Percentiles rank a stretch among this genome's conserved stretches.
Conservation (phyloP, 768 basidiomycete genomes). For the Calvatia gigantea region DNA sequence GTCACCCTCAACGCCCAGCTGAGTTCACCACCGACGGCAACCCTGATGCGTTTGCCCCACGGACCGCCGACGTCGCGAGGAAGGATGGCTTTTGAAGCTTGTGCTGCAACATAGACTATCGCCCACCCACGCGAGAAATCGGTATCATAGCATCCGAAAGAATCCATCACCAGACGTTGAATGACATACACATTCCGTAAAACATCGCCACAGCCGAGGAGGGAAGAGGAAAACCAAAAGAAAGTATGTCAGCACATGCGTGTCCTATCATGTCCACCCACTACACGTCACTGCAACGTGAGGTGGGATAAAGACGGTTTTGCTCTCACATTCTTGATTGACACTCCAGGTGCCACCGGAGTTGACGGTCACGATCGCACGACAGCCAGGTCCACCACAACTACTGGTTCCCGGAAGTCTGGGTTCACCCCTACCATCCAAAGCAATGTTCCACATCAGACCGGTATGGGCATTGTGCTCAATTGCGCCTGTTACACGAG, state of each 20-base stretch:
- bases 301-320: background rate
- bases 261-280: background rate
- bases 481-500: constrained; percentile 28
- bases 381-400: constrained; percentile 58
- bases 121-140: too few species aligned
- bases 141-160: too few species aligned
- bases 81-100: constrained; percentile 65
- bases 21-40: constrained; percentile 49
- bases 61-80: constrained; percentile 65
- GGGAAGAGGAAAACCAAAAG: background rate
- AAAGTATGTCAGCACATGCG: background rate
- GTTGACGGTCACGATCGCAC: constrained; percentile 62
- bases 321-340: constrained; percentile 65
- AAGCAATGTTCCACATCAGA: constrained; percentile 72
- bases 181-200: too few species aligned
- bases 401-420: constrained; percentile 56
- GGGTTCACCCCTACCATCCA: constrained; percentile 56
- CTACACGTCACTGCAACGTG: background rate
- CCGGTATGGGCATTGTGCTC: constrained; percentile 39
- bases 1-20: constrained; percentile 55
- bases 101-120: constrained; percentile 64
- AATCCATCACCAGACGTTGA: too few species aligned
- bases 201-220: background rate
- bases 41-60: constrained; percentile 59
- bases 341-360: constrained; percentile 54